Conservation (phyloP, 352 stramenopile species). For the Chrysophaeum taylorii region DNA sequence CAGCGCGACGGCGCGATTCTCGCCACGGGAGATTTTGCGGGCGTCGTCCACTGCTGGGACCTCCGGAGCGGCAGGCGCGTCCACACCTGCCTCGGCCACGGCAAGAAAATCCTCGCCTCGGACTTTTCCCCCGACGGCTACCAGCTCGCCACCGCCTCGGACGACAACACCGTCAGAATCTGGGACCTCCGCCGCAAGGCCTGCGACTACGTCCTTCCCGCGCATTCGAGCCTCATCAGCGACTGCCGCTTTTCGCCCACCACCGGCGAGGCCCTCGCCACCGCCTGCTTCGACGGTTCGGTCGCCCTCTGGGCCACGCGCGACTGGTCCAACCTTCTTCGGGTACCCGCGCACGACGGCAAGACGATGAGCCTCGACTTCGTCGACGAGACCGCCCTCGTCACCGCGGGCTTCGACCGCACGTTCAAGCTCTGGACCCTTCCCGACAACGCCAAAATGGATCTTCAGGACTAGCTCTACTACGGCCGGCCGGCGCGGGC, state of each 20-base stretch:
- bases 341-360: conserved; percentile 77
- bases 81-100: conserved; percentile 75
- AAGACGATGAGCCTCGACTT: conserved; percentile 87
- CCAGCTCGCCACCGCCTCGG: conserved; percentile 78
- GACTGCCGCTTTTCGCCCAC: conserved; percentile 67
- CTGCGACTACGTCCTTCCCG: conserved; percentile 77
- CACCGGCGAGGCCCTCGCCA: conserved; percentile 70
- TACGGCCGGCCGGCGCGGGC: too few relatives aligned
- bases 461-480: too few relatives aligned
- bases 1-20: conserved; percentile 83
- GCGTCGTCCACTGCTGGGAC: conserved; percentile 87
- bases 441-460: too few relatives aligned
- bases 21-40: conserved; percentile 83
- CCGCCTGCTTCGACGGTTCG: conserved; percentile 81
- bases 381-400: conserved; percentile 60
- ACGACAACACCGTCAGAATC: conserved; percentile 86
- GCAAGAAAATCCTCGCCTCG: conserved; percentile 80
- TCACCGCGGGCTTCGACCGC: conserved; percentile 70
- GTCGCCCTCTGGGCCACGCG: conserved; percentile 84
- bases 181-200: conserved; percentile 87
- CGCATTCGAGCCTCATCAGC: conserved; percentile 84
- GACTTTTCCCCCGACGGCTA: conserved; percentile 85
- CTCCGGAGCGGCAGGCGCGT: conserved; percentile 83
- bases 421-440: conserved; percentile 79
- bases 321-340: conserved; percentile 75